Evolutionary conservation across 2,329 filamentous ascomycete genomes (phyloP).

Genomic region (Neofusicoccum laricinum): DNA sequence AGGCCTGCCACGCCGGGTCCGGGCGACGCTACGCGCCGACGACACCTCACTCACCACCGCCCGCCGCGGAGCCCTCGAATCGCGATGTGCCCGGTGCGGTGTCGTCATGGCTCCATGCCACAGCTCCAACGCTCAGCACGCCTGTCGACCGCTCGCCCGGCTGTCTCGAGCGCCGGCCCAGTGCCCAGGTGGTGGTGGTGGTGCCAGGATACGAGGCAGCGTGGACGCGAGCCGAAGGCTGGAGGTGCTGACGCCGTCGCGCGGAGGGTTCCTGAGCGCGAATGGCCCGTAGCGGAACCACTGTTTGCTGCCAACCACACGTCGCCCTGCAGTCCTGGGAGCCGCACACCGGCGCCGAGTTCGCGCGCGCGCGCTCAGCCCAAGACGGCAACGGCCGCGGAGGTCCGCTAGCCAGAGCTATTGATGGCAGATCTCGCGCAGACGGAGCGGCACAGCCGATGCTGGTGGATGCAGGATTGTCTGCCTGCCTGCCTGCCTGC

Average conservation of each 20-base stretch:
- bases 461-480: not conserved
- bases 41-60: not conserved
- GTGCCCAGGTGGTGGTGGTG: too few species aligned
- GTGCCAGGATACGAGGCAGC: not conserved
- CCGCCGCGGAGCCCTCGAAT: not conserved
- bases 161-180: not conserved
- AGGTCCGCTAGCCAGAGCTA: not conserved
- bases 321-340: not conserved
- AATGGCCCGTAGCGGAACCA: not conserved
- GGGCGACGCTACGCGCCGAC: not conserved
- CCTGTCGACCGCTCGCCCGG: not conserved
- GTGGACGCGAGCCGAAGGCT: not conserved
- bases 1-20: not conserved
- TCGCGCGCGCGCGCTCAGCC: not conserved
- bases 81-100: not conserved
- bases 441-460: not conserved
- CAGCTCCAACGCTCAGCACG: not conserved
- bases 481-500: not conserved
- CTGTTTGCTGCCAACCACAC: not conserved
- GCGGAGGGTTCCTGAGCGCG: not conserved
- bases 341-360: conserved; percentile 1
- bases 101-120: conserved; percentile 1
- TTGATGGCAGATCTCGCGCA: not conserved
- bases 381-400: not conserved
- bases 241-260: not conserved